Evolutionary conservation across 371 early-diverging fungal species (phyloP), one percentile per base, ranked within the genome.

Genomic region (Lichtheimia ornata): DNA sequence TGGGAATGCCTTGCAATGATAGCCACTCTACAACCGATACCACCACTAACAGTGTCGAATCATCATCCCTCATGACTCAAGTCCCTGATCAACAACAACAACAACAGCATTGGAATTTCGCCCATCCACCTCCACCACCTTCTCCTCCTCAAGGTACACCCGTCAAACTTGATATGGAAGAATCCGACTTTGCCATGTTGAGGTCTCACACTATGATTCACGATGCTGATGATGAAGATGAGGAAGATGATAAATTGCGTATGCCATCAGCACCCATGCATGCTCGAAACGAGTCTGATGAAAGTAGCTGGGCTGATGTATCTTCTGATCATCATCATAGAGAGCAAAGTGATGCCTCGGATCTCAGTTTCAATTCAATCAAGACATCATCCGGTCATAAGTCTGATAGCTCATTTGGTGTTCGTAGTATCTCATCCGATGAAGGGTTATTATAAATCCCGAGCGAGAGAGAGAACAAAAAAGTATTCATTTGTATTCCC

Each of bases 241-340:
- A 47, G 1, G 11, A 45, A 45, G 45, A 45, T 15, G 47, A 47
- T 22, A n/a, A 47, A 47, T 47, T 47, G 6, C 22, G n/a, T 22
- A 47, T 47, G 47, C 54, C 54, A 40, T 20, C 28, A 11, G 40
- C 54, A 54, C 20, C 54, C 5, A 17, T 54, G 20, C 40, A 17
- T 54, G 35, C 17, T 24, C 24, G 47, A 18, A n/a, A 22, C 47
- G 47, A 47, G n/a, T 18, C 47, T 13, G 47, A 47, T 17, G 47
- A 47, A 47, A 47, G 47, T 11, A 22, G 73, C 28, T 73, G 73
- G 73, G 62, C 62, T 41, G 67, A 59, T n/a, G 53, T 64, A 17
- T 60, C 56, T 50, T 15, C 35, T 35, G 35, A 35, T 35, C 35
- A 35, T 35, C 35, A 35, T 35, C 35, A 15, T 12, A 45, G 59